Conservation (phyloP, 495 filamentous ascomycete genomes). For the Cairneyella variabilis region DNA sequence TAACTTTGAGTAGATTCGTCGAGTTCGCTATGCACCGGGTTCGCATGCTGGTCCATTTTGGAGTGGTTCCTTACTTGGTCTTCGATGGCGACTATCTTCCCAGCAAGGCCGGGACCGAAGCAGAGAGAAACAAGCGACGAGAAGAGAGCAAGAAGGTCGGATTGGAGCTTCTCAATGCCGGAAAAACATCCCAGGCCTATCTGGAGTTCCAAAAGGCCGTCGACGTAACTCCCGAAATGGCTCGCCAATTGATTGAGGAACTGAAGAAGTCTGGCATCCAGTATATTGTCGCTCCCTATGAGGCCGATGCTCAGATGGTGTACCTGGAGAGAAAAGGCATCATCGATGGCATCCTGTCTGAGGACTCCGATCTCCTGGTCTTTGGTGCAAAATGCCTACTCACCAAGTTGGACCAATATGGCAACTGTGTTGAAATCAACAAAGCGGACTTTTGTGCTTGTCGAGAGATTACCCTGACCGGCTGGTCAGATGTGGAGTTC, state of each 20-base stretch:
- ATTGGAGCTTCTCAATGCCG: conserved; percentile 73
- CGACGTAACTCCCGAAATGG: conserved; percentile 96
- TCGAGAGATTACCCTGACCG: conserved; percentile 80
- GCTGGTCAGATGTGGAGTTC: conserved; percentile 90
- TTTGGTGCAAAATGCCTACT: conserved; percentile 88
- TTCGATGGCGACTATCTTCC: conserved; percentile 97
- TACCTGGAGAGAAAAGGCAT: conserved; percentile 84
- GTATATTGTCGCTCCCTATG: conserved; percentile 95
- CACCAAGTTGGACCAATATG: conserved; percentile 92
- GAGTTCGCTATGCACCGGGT: conserved; percentile 90
- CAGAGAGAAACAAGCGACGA: conserved; percentile 61
- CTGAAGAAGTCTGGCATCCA: conserved; percentile 73
- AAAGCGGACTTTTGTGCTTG: conserved; percentile 83
- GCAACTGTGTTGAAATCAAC: conserved; percentile 88
- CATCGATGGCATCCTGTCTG: conserved; percentile 84
- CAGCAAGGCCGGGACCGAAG: conserved; percentile 91
- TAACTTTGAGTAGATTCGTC: conserved; percentile 60
- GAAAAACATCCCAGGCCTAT: conserved; percentile 75
- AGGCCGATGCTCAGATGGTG: conserved; percentile 93
- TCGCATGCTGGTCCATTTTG: conserved; percentile 88
- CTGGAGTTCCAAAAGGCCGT: conserved; percentile 91
- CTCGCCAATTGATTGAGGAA: conserved; percentile 84
- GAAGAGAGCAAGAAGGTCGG: conserved; percentile 71
- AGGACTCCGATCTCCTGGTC: conserved; percentile 94
- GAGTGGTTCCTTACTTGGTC: conserved; percentile 85